Percentiles rank a stretch among this genome's conserved stretches.
phyloP scores from a whole-genome alignment of 306 rosid genomes.

The Citrullus mucosospermus region DNA sequence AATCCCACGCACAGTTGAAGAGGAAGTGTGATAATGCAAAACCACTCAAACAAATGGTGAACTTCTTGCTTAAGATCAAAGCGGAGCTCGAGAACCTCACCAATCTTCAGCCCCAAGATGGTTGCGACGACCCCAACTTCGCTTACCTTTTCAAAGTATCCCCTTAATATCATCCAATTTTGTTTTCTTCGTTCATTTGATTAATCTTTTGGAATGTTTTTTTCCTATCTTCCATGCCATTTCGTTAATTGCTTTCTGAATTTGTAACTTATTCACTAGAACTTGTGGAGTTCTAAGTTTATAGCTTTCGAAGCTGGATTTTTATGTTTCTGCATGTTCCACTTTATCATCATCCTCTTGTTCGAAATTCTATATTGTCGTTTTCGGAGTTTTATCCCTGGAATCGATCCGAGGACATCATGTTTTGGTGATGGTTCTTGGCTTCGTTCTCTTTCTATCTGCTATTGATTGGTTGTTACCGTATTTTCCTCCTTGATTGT shows the following conservation, averaged over 20 bases:
- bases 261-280: not conserved
- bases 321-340: not conserved
- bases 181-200: not conserved
- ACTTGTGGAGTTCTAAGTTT: not conserved
- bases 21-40: conserved; percentile 6
- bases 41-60: conserved; percentile 46
- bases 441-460: not conserved
- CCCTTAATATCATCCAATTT: not conserved
- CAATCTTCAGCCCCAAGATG: conserved; percentile 71
- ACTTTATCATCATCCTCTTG: not conserved
- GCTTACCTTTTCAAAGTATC: conserved; percentile 72
- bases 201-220: not conserved
- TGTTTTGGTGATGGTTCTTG: not conserved
- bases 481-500: not conserved
- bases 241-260: not conserved
- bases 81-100: conserved; percentile 82
- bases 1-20: not conserved
- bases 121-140: conserved; percentile 77
- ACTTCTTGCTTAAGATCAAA: conserved; percentile 45
- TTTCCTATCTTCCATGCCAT: not conserved
- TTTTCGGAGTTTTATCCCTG: not conserved
- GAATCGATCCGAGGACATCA: not conserved
- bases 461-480: not conserved
- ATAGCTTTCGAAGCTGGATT: not conserved
- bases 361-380: not conserved